A percentile compares a stretch with the other conserved stretches of the same genome.
Evolutionary conservation across 1,284 basidiomycete species (phyloP).

Genomic region (Trichosporon sp.): DNA sequence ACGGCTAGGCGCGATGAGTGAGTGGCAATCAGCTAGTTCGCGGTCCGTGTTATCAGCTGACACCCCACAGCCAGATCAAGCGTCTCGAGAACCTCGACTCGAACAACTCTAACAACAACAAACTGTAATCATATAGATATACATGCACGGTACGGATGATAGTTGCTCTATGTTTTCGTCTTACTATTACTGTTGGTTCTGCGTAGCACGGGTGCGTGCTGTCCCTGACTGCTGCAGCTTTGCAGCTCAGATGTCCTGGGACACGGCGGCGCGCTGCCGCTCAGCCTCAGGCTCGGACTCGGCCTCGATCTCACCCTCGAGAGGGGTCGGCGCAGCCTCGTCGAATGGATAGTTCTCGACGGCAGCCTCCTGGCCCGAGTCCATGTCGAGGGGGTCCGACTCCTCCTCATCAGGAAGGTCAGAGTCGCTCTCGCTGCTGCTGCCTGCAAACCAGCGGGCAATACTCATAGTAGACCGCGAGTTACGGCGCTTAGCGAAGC

Average conservation of each 20-base stretch:
- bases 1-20: conserved; percentile 77
- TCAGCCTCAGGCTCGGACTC: neutral
- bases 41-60: neutral
- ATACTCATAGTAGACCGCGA: conserved; percentile 30
- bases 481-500: conserved; percentile 24
- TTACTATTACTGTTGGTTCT: too few species aligned
- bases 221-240: too few species aligned
- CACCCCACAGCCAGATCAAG: conserved; percentile 42
- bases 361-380: neutral
- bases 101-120: conserved; percentile 28
- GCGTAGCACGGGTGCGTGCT: too few species aligned
- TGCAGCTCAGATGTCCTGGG: neutral
- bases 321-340: neutral
- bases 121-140: conserved; percentile 20
- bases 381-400: neutral
- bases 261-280: neutral
- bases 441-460: conserved; percentile 33
- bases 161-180: conserved; percentile 6
- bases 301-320: neutral
- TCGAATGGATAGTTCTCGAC: neutral
- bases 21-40: conserved; percentile 34
- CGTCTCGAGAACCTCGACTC: conserved; percentile 43
- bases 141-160: conserved; percentile 13
- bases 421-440: conserved; percentile 2
- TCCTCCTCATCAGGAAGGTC: conserved; percentile 12